Conservation (phyloP, 164 flowering plant genomes). For the Protea cynaroides region DNA sequence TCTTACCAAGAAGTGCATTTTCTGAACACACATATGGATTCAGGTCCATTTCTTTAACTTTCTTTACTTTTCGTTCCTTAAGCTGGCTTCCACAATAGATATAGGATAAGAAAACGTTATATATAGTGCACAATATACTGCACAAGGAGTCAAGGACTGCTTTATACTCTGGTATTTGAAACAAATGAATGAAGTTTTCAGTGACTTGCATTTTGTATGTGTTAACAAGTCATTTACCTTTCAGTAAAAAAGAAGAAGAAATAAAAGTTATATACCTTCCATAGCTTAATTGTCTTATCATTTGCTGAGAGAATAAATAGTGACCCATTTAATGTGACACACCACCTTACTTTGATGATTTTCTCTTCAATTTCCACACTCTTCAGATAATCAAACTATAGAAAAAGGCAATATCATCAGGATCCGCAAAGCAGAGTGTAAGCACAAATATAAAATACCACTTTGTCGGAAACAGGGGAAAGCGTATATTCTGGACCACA, state of each 20-base stretch:
- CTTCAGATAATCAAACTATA: slow-evolving; percentile 75
- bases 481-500: background rate
- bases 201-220: too few species aligned
- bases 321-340: slow-evolving; percentile 43
- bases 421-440: slow-evolving; percentile 7
- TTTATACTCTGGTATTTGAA: background rate
- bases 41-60: slow-evolving; percentile 44
- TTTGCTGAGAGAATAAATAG: slow-evolving; percentile 58
- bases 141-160: background rate
- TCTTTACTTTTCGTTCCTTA: slow-evolving; percentile 54
- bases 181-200: too few species aligned
- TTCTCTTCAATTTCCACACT: slow-evolving; percentile 84
- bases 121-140: background rate
- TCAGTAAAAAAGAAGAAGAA: background rate
- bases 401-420: slow-evolving; percentile 12
- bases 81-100: slow-evolving; percentile 39
- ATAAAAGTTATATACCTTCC: slow-evolving; percentile 49
- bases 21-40: slow-evolving; percentile 42
- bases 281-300: slow-evolving; percentile 71
- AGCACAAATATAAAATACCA: slow-evolving; percentile 1
- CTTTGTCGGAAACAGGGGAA: background rate
- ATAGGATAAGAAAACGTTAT: background rate
- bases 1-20: slow-evolving; percentile 61
- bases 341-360: slow-evolving; percentile 69
- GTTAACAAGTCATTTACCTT: too few species aligned